A percentile compares a stretch with the other conserved stretches of the same genome.
Conservation (phyloP, 805 yeast species). For the Saccharomycopsis schoenii region DNA sequence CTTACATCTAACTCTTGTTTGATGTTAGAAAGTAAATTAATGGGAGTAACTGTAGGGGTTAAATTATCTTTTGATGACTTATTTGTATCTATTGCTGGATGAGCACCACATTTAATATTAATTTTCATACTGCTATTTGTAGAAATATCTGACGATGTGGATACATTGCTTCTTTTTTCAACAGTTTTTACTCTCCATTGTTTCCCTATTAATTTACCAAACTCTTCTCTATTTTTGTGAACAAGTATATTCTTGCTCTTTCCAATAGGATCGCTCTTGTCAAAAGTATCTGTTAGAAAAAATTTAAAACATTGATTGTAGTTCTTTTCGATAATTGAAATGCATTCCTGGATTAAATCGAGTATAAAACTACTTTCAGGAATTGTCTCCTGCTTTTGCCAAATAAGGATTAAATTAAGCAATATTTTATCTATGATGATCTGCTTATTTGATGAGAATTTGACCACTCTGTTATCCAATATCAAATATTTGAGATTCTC, state of each 20-base stretch:
- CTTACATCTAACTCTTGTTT: background rate
- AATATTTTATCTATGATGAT: slow-evolving; percentile 4
- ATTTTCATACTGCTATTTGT: background rate
- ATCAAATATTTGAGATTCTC: slow-evolving; percentile 1
- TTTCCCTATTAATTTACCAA: slow-evolving; percentile 4
- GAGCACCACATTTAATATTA: background rate
- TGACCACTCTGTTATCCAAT: background rate
- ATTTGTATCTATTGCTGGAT: background rate
- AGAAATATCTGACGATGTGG: background rate
- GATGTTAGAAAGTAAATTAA: background rate
- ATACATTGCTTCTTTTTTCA: background rate
- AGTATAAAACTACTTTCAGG: background rate
- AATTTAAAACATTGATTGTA: slow-evolving; percentile 2
- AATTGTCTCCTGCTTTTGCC: slow-evolving; percentile 3
- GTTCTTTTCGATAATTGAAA: slow-evolving; percentile 2
- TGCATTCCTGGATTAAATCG: background rate
- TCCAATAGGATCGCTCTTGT: background rate
- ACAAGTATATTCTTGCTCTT: slow-evolving; percentile 3
- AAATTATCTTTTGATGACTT: background rate
- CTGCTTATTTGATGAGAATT: slow-evolving; percentile 1
- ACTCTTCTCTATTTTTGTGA: background rate
- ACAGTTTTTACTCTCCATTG: background rate
- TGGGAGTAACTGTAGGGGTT: background rate
- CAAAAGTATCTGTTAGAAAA: slow-evolving; percentile 7
- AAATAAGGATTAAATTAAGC: slow-evolving; percentile 4